Base-by-base conservation (phyloP, 371 early-diverging fungal genomes). In the Mucor circinelloides region DNA sequence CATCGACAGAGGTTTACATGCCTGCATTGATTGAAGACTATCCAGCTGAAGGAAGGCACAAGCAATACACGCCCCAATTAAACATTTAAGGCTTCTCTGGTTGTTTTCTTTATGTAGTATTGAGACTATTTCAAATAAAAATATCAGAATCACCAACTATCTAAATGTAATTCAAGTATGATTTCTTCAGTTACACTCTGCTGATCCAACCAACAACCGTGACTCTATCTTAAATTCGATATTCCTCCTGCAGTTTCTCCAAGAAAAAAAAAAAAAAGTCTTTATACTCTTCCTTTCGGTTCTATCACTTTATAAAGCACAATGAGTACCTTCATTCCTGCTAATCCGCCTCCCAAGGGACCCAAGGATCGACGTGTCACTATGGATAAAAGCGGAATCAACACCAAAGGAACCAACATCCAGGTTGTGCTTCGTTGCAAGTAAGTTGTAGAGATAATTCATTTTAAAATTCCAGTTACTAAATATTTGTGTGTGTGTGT, bases 391-490 rank as follows among this genome's bases (percentile, higher is more conserved):
- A 52, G 52, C 15, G 27, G 52, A 2, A 52, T 52, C 25, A 52
- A 52, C 15, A 52, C 52, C 9, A 52, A 52, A 15, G 52, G 52
- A 15, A 52, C 63, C 12, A 88, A 89, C 32, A 87, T 89, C 27
- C 88, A 89, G 68, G 91, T 91, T 0, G 85, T 89, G 10, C 80
- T 91, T 15, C 86, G 91, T 31, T 91, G 89, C 77, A 70, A 89
- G 90, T 89, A 82, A 76, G 76, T 67, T 25, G 17, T 15, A 40
- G 5, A 2, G 40, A 40, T 17, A 40, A 17, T 40, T n/a, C n/a
- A n/a, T n/a, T 40, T 40, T 40, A 12, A 10, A 40, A 40, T 10
- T 40, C 17, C 40, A 40, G 40, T 40, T 40, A 40, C 40, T 40
- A 13, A 40, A 40, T 13, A 7, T 40, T 40, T 0, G 0, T 40